Evolutionary conservation across 1,284 basidiomycete genomes (phyloP), one percentile per base, ranked within the genome.

Genomic region (Acaromyces ingoldii): DNA sequence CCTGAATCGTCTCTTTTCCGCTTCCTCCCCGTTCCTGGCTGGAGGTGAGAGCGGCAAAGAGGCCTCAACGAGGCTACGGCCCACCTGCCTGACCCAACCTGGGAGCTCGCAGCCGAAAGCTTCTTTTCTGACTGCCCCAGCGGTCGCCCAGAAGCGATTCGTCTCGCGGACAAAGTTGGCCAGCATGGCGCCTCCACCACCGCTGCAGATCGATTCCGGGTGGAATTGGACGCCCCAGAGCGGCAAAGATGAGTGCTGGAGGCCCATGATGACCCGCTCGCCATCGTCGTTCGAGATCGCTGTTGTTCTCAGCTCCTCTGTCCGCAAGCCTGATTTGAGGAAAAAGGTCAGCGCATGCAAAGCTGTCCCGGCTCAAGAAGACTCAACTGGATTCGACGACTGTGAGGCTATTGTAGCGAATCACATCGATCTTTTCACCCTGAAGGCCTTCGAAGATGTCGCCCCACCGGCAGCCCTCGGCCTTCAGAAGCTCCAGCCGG

Each of bases 221-320:
- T 97, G 93, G 69, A 95, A 97, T 72, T 97, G 92, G 2, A 97
- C 91, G 2, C 89, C 90, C 84, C 87, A 92, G 62, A 92, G 88
- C 0, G 91, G 72, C 2, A 60, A 38, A 1, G 55, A 49, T 29
- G 49, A 60, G 48, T 75, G 72, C 40, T 67, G 57, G 28, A 75
- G 46, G 1, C 60, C 69, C 55, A 74, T 62, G n/a, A 74, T 60
- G 15, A 63, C 57, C 2, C 45, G 40, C 5, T 61, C 57, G 38
- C 38, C 28, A 17, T 7, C 9, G 28, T 40, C 38, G 30, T 49
- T 21, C 22, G 48, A 38, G 24, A n/a, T 79, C 7, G 81, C 81
- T 7, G 77, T 78, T 11, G 80, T 76, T 29, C 77, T 65, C 2
- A 82, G 72, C 25, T 77, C 76, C 2, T 63, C 53, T 0, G 81